These are phyloP conservation scores for Ustulina deusta DNA, from an alignment of 2,329 filamentous ascomycete species.

Conservation along the genomic window DNA sequence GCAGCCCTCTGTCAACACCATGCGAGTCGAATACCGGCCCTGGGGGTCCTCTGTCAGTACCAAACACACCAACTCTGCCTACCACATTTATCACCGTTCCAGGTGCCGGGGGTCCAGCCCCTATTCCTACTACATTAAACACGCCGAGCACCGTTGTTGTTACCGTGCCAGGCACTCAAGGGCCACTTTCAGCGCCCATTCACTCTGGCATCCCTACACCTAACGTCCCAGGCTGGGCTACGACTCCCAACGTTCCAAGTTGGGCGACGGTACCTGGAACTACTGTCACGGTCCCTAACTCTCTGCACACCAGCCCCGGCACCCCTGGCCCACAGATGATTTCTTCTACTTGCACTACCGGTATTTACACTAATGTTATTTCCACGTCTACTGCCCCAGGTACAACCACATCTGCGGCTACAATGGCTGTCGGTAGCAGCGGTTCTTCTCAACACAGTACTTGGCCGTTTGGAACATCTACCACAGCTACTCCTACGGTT, in stretches of 20 bases:
- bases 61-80: slow-evolving; percentile 19
- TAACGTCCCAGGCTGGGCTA: slow-evolving; percentile 8
- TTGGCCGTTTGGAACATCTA: slow-evolving; percentile 31
- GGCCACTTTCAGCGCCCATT: slow-evolving; percentile 14
- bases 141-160: slow-evolving; percentile 16
- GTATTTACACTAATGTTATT: slow-evolving; percentile 36
- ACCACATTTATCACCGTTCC: slow-evolving; percentile 35
- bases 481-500: slow-evolving; percentile 21
- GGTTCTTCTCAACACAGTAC: slow-evolving; percentile 27
- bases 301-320: slow-evolving; percentile 19
- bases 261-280: slow-evolving; percentile 33
- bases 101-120: slow-evolving; percentile 11
- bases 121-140: slow-evolving; percentile 8
- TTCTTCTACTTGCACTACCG: slow-evolving; percentile 38
- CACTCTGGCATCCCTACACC: slow-evolving; percentile 9
- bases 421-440: slow-evolving; percentile 32
- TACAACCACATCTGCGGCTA: slow-evolving; percentile 31
- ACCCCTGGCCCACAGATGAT: not conserved
- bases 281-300: slow-evolving; percentile 30
- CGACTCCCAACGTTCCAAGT: slow-evolving; percentile 4
- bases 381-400: slow-evolving; percentile 15
- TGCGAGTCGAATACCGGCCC: slow-evolving; percentile 29
- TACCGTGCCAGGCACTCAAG: slow-evolving; percentile 36
- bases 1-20: slow-evolving; percentile 28
- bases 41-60: slow-evolving; percentile 26